A percentile compares a stretch with the other conserved stretches of the same genome.
These are phyloP conservation scores for Euphrasia arctica DNA, from an alignment of 305 asterid species.

Conservation along the genomic window DNA sequence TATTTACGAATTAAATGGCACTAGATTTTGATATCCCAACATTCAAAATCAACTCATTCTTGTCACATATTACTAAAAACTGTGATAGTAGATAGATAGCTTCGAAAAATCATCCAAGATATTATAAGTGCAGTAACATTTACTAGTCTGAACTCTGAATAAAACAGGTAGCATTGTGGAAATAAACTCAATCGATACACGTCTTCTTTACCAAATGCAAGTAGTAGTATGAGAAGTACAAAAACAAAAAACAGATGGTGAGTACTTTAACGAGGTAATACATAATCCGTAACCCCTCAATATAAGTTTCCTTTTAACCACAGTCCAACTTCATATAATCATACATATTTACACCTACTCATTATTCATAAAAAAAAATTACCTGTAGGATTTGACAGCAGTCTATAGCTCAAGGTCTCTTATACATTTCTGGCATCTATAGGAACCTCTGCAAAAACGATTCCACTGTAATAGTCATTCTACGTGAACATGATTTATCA, in stretches of 20 bases:
- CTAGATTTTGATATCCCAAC: conserved; percentile 1
- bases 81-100: background rate
- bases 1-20: background rate
- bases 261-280: background rate
- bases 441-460: conserved; percentile 63
- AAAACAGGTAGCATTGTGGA: background rate
- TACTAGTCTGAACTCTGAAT: background rate
- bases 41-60: background rate
- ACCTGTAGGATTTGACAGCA: conserved; percentile 88
- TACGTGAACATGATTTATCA: background rate
- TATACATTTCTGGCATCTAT: conserved; percentile 76
- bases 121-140: background rate
- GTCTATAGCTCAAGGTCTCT: conserved; percentile 79
- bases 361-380: conserved; percentile 12
- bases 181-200: background rate
- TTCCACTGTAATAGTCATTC: conserved; percentile 19
- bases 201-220: conserved; percentile 6
- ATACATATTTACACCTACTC: conserved; percentile 12
- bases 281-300: background rate
- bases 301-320: background rate
- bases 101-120: background rate
- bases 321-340: background rate
- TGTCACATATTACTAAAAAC: background rate
- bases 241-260: background rate
- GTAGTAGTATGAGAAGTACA: conserved; percentile 1